Evolutionary conservation across 257 asterid species (phyloP), one percentile per base, ranked within the genome.

Genomic region (Solanum piurae): DNA sequence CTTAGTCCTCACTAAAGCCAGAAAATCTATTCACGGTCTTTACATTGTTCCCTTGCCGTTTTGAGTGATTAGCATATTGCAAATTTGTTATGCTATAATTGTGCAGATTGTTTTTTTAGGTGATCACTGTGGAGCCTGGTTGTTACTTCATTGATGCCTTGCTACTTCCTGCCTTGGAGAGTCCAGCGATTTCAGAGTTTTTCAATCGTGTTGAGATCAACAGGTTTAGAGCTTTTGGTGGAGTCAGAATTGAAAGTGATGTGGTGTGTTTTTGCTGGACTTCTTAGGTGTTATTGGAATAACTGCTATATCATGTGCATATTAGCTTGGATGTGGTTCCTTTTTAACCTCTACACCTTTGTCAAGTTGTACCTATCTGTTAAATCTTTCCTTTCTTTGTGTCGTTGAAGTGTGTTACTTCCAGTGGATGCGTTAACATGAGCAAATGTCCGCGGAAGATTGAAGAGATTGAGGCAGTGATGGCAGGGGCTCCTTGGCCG

Each of bases 101-200:
- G 4, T 36, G 34, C 3, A 34, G 83, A 38, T 75, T 76, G 55
- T 40, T 40, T 85, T 64, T 91, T 90, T 97, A 97, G 99, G 99
- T 97, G 87, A 94, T 97, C 88, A 97, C 99, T 18, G 99, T 97
- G 88, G 99, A 97, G 87, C 99, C 99, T 52, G 99, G 99, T 75
- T 97, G 99, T 88, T 97, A 97, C 89, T 95, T 97, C 92, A 95
- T 97, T 79, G 98, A 97, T 83, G 96, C 98, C 69, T 89, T 95
- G 92, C 90, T 97, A 88, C 90, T 93, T 90, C 98, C 98, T 86
- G 99, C 99, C 55, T 92, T 95, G 98, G 94, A 92, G 89, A 94
- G 87, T 89, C 44, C 94, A 71, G 92, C 87, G 75, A 92, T 95
- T 23, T 94, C 98, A 33, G 89, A 91, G 77, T 97, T 93, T 90